Conservation (phyloP, 495 filamentous ascomycete species). For the Opeltia flavorubescens region DNA sequence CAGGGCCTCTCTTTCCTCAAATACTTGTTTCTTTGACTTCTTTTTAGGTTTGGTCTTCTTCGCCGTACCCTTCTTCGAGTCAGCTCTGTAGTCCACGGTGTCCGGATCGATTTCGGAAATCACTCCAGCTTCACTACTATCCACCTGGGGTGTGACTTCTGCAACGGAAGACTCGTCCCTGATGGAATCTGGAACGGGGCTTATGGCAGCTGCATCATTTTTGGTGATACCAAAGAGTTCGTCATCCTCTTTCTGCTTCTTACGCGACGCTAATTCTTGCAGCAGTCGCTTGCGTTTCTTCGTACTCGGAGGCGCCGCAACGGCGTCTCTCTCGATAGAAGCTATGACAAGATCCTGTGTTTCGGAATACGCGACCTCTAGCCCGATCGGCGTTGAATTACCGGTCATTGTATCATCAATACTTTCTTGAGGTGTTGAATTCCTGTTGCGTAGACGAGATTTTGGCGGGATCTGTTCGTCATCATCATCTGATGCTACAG, state of each 20-base stretch:
- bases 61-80: slow-evolving; percentile 14
- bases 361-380: slow-evolving; percentile 3
- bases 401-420: slow-evolving; percentile 8
- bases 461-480: slow-evolving; percentile 31
- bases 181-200: slow-evolving; percentile 23
- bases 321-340: slow-evolving; percentile 25
- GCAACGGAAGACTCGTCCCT: slow-evolving; percentile 18
- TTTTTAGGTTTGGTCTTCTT: slow-evolving; percentile 38
- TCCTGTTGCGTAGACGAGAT: neutral
- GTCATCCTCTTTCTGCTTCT: slow-evolving; percentile 64
- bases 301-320: slow-evolving; percentile 28
- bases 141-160: slow-evolving; percentile 4
- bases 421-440: neutral
- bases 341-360: slow-evolving; percentile 12
- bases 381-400: neutral
- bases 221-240: slow-evolving; percentile 52
- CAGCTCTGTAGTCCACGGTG: slow-evolving; percentile 24
- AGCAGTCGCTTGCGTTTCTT: slow-evolving; percentile 59
- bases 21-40: slow-evolving; percentile 62
- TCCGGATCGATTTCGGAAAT: slow-evolving; percentile 28
- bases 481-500: slow-evolving; percentile 47
- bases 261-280: slow-evolving; percentile 46
- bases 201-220: slow-evolving; percentile 26
- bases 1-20: slow-evolving; percentile 52
- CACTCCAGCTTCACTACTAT: slow-evolving; percentile 17